Evolutionary conservation across 768 basidiomycete genomes (phyloP).

Genomic region (Mycena pura): DNA sequence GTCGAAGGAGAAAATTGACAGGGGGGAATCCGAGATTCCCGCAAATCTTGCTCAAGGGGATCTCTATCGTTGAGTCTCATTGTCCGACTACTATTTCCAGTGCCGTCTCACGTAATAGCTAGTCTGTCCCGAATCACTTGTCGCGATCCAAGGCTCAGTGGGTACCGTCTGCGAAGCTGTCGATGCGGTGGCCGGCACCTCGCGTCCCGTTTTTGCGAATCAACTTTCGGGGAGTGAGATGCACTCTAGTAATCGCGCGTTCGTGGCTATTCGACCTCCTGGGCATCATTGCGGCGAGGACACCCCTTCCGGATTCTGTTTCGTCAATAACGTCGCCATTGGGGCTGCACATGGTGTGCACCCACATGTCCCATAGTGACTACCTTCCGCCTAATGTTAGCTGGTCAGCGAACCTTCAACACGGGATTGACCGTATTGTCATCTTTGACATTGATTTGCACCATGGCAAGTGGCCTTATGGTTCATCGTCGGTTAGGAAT

Average conservation of each 20-base stretch:
- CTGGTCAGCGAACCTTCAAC: conserved; percentile 76
- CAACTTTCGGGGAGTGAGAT: conserved; percentile 6
- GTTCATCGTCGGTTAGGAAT: not conserved
- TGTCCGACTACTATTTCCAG: too few species aligned
- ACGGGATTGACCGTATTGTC: conserved; percentile 78
- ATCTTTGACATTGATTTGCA: conserved; percentile 95
- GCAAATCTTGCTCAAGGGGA: conserved; percentile 75
- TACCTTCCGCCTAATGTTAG: not conserved
- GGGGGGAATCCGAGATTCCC: conserved; percentile 79
- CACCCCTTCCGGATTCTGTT: conserved; percentile 92
- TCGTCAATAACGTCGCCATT: conserved; percentile 91
- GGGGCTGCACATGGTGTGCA: conserved; percentile 86
- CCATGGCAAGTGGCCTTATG: conserved; percentile 56
- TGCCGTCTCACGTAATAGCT: not conserved
- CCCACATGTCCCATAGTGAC: not conserved
- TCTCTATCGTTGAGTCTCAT: conserved; percentile 69
- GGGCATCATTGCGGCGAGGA: conserved; percentile 96
- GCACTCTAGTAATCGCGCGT: conserved; percentile 54
- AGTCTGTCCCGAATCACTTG: conserved; percentile 83
- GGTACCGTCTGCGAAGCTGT: conserved; percentile 91
- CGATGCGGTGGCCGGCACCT: conserved; percentile 59
- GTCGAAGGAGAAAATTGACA: conserved; percentile 65
- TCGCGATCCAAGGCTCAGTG: conserved; percentile 81
- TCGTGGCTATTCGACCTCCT: conserved; percentile 88
- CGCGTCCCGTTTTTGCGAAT: not conserved